Conservation (phyloP, 225 moss, liverwort and hornwort genomes). For the Rhytidiadelphus loreus region DNA sequence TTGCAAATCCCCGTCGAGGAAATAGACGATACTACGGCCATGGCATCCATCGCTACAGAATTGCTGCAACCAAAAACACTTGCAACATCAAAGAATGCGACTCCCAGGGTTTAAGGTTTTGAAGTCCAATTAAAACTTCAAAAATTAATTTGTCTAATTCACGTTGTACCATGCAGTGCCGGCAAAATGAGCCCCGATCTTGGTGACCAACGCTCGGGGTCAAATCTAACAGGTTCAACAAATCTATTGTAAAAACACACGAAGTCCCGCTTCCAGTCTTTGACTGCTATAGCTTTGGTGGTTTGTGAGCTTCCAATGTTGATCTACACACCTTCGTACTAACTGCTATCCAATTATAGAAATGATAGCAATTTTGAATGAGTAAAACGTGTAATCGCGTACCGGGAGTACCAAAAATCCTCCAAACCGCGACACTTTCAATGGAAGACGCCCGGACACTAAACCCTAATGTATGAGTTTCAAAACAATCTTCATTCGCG, state of each 20-base stretch:
- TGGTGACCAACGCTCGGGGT: background rate
- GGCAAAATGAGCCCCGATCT: background rate
- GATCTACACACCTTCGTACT: background rate
- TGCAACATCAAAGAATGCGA: background rate
- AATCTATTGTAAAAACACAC: background rate
- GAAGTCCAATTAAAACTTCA: background rate
- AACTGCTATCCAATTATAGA: background rate
- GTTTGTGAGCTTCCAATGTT: background rate
- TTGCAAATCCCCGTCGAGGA: background rate
- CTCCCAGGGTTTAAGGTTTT: slow-evolving; percentile 1
- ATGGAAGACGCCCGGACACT: too few species aligned
- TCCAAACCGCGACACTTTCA: background rate
- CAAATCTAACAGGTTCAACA: background rate
- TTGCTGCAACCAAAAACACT: background rate
- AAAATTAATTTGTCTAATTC: background rate
- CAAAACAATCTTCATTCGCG: background rate
- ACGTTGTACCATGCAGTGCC: background rate
- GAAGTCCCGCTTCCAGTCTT: background rate
- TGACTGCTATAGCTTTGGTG: background rate
- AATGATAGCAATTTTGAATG: background rate
- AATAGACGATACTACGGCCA: background rate
- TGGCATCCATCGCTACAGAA: slow-evolving; percentile 10
- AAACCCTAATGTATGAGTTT: background rate
- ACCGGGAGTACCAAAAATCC: background rate
- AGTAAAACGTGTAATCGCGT: background rate